Conservation (phyloP, 1,284 basidiomycete genomes). For the Singerocomus inundabilis region DNA sequence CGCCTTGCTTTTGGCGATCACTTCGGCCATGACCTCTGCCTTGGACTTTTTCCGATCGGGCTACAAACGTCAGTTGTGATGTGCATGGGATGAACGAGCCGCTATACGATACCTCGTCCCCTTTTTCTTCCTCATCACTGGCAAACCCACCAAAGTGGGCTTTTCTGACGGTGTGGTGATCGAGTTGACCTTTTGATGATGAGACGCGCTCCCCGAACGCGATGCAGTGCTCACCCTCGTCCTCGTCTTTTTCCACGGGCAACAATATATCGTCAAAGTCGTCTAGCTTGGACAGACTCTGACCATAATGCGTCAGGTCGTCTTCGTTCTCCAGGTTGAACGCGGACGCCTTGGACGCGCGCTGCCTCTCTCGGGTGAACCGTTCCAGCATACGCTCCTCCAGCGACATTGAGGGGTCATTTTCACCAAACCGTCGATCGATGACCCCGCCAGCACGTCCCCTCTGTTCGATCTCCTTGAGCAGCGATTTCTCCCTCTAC, state of each 20-base stretch:
- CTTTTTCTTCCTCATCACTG: slow-evolving; percentile 66
- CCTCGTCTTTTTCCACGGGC: slow-evolving; percentile 69
- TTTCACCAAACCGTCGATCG: slow-evolving; percentile 96
- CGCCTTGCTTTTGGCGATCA: slow-evolving; percentile 96
- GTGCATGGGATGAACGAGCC: not conserved
- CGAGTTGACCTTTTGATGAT: slow-evolving; percentile 56
- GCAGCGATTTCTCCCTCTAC: slow-evolving; percentile 81
- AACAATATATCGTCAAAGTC: slow-evolving; percentile 85
- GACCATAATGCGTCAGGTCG: slow-evolving; percentile 92
- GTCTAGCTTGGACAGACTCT: slow-evolving; percentile 80
- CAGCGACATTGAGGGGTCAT: slow-evolving; percentile 83
- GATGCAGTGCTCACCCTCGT: slow-evolving; percentile 33
- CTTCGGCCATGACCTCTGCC: slow-evolving; percentile 97
- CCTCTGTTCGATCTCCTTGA: slow-evolving; percentile 83
- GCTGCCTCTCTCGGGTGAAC: slow-evolving; percentile 88
- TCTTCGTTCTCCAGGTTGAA: slow-evolving; percentile 94
- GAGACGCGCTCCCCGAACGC: slow-evolving; percentile 26
- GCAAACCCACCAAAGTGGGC: slow-evolving; percentile 87
- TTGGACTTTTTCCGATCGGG: slow-evolving; percentile 85
- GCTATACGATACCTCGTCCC: slow-evolving; percentile 43
- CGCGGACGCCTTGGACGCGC: slow-evolving; percentile 71
- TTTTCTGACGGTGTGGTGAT: slow-evolving; percentile 59
- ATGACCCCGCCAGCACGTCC: slow-evolving; percentile 85
- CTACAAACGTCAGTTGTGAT: slow-evolving; percentile 39
- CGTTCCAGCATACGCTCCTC: slow-evolving; percentile 98